These are phyloP conservation scores for Trichophyton simii DNA, from an alignment of 2,329 filamentous ascomycete species.

Conservation along the genomic window DNA sequence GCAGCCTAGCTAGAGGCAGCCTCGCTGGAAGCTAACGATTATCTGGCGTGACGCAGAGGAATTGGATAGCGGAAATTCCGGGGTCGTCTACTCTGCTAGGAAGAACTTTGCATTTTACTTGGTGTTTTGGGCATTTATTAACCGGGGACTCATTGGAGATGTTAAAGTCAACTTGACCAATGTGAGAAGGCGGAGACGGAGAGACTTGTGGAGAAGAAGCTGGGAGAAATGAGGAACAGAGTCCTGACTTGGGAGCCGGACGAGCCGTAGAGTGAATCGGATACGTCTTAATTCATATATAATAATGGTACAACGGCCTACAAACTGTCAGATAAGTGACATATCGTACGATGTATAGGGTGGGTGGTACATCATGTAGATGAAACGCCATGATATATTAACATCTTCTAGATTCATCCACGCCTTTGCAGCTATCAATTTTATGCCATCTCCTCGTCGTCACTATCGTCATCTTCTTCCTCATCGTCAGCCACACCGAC, in stretches of 20 bases:
- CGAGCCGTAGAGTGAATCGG: not conserved
- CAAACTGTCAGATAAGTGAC: not conserved
- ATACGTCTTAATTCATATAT: not conserved
- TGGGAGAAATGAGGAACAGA: constrained; percentile 8
- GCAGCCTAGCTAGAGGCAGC: constrained; percentile 3
- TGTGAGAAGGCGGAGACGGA: constrained; percentile 14
- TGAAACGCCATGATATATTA: not conserved
- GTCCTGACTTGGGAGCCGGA: not conserved
- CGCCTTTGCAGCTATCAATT: not conserved
- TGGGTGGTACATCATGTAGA: not conserved
- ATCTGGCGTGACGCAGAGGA: constrained; percentile 14
- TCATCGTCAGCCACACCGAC: constrained; percentile 57
- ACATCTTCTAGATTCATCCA: not conserved
- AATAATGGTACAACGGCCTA: no score
- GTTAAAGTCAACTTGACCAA: constrained; percentile 12
- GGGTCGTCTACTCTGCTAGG: constrained; percentile 13
- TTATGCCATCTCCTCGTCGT: constrained; percentile 38
- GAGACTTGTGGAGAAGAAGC: constrained; percentile 14
- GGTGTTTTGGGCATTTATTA: constrained; percentile 18
- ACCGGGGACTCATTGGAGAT: constrained; percentile 17
- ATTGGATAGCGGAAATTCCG: constrained; percentile 16
- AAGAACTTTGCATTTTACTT: constrained; percentile 20
- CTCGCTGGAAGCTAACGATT: constrained; percentile 12
- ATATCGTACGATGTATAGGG: not conserved
- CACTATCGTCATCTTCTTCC: constrained; percentile 54